Base-by-base conservation (phyloP, 805 yeast genomes). In the Wickerhamomyces ciferrii region DNA sequence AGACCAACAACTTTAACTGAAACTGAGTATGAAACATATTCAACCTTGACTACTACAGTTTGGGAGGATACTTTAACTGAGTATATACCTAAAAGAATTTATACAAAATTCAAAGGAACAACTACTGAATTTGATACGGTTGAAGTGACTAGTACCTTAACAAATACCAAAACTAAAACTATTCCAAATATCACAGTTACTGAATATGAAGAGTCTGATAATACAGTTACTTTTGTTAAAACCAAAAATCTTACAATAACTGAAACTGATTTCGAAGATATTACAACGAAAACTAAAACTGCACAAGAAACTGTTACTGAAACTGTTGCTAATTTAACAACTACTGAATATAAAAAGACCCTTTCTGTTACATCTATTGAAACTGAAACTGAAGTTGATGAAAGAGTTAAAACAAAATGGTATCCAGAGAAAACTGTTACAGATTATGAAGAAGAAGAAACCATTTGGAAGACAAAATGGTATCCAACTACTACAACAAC, bases 201-300 rank as follows among this genome's bases (percentile, higher is more conserved):
- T 4, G 64, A 60, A 42, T 43, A 46, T 24, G 62, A 61, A 31
- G 60, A 61, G 31, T 59, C 61, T 11, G 55, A 56, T 38, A 43
- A 51, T 20, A 65, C 68, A 5, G 49, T 58, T 1, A 61, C 66
- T 0, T 60, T 54, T 9, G 45, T 56, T 5, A 56, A 46, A 5
- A 55, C 60, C 0, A 53, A 55, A 5, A 52, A 51, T 24, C 58
- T 52, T n/a, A 52, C 61, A 19, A 50, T 47, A 5, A 52, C 54
- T 27, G 49, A 53, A n/a, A 52, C 56, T 9, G 53, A 53, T 14
- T 25, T 14, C 25, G 45, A 43, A 4, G 27, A 24, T 37, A 14
- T 13, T 5, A 32, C 14, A 8, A 36, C 25, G 18, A 32, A 27
- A 11, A 49, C 54, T 6, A 40, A 47, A 43, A 24, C 43, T 3